These are phyloP conservation scores for Oxytropis ochrocephala DNA, from an alignment of 306 rosid genomes.

Conservation along the genomic window DNA sequence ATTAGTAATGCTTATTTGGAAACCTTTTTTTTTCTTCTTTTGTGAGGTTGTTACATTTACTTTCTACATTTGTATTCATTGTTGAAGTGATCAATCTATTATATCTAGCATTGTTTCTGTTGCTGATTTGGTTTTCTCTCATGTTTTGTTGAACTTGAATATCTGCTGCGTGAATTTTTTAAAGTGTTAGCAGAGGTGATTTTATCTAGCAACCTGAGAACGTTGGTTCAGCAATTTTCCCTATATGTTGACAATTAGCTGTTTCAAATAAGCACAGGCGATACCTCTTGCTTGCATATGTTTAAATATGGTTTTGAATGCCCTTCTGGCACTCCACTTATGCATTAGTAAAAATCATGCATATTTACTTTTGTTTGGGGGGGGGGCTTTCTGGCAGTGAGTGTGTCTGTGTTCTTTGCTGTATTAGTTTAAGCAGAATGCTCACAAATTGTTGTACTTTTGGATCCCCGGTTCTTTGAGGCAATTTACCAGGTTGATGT, in stretches of 20 bases:
- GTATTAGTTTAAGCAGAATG: background rate
- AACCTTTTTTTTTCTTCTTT: background rate
- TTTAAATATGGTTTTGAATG: background rate
- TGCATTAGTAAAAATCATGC: background rate
- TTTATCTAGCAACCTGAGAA: background rate
- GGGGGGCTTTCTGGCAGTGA: background rate
- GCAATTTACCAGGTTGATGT: background rate
- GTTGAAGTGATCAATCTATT: background rate
- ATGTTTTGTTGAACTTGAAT: conserved; percentile 10
- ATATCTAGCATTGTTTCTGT: background rate
- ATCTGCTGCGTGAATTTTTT: background rate
- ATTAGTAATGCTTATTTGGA: too few relatives aligned
- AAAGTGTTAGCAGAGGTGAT: background rate
- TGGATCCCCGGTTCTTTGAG: background rate
- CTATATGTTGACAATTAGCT: background rate
- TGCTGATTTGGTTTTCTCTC: background rate
- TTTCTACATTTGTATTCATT: background rate
- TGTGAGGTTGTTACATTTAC: background rate
- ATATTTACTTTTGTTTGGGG: background rate
- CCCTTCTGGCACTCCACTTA: background rate
- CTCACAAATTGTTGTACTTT: background rate
- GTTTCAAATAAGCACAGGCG: background rate
- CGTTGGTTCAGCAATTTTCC: background rate
- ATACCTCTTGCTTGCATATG: background rate
- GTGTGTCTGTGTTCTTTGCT: background rate